Evolutionary conservation across 176 grass and related monocot species (phyloP), one percentile per base, ranked within the genome.

Genomic region (Avena insularis): DNA sequence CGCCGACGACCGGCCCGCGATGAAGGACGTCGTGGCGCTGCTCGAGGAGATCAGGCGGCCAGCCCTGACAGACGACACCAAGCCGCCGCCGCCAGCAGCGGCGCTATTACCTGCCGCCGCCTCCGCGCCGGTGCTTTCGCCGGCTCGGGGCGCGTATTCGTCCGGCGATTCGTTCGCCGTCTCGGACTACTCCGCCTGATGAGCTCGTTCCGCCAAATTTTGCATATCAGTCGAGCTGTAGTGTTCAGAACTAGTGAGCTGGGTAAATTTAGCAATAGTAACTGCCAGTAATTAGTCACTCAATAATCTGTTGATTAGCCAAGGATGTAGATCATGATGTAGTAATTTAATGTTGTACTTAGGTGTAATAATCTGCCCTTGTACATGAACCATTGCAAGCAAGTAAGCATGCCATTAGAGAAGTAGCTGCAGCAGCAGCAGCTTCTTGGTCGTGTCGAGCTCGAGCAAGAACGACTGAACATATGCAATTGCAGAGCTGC

Each of bases 1-100:
- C 58, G 86, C 93, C 0, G 85, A 94, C 75, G 96, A 94, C 83
- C 87, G 96, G 15, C 96, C 96, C 0, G 77, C 88, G 0, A 95
- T 98, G 96, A 98, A 92, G 75, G 96, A 95, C 71, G 88, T 95
- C 1, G 96, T 86, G 15, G 96, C 96, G 21, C 89, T 95, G 74
- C 84, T 98, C 20, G 88, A 84, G 82, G 96, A 98, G 86, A 93
- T 98, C 84, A 73, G 88, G 43, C 87, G 90, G 10, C 92, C 96
- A 15, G 77, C 81, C 2, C 19, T 21, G 48, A 88, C 61, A 2
- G 95, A 86, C 27, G 77, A 79, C 36, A 65, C 87, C 10, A 91
- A 93, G 78, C 78, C 23, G n/a, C 9, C 7, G 20, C 9, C 8
- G 33, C 20, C 80, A 0, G 5, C 47, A 0, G 4, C 64, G 0